Base-by-base conservation (phyloP, 306 rosid species). In the Sechiopsis laciniata region DNA sequence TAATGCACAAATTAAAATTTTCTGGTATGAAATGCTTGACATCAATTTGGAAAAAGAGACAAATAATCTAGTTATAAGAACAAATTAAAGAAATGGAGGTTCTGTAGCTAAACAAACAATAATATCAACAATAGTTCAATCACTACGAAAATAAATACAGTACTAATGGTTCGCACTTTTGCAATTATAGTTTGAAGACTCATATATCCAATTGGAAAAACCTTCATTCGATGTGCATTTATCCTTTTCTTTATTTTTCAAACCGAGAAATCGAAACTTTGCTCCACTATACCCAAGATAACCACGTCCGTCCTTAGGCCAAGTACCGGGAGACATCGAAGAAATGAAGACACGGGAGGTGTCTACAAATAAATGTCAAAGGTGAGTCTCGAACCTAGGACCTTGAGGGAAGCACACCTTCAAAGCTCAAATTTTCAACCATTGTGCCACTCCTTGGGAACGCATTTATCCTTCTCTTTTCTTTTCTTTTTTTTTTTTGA, bases 41-140 rank as follows among this genome's bases (percentile, higher is more conserved):
- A 26, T 26, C 20, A 61, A 7, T 61, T 26, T 26, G 67, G 45
- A 22, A 58, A 58, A 24, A 22, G 0, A 35, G 50, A 51, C 69
- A 35, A 32, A n/a, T 35, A 48, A 63, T 35, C 69, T 35, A 63
- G 69, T 63, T 63, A 14, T 63, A 37, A 63, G 69, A 63, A 16
- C 7, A 32, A 9, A 63, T 7, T 8, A 35, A 8, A 32, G 14
- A 22, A 62, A 62, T 35, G 69, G 69, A 63, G 69, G 13, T 16
- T 63, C 69, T 9, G 17, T 4, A 16, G 45, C 69, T 29, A 35
- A 62, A 15, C 50, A 62, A 32, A 62, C 13, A 3, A 62, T 32
- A 62, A 62, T 2, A 32, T 62, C 48, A 32, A 62, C 22, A 62
- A 62, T 2, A 16, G 48, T 19, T 56, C 14, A 20, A 26, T 60